phyloP scores from a whole-genome alignment of 2,329 filamentous ascomycete genomes.

The Aspergillus sp. region DNA sequence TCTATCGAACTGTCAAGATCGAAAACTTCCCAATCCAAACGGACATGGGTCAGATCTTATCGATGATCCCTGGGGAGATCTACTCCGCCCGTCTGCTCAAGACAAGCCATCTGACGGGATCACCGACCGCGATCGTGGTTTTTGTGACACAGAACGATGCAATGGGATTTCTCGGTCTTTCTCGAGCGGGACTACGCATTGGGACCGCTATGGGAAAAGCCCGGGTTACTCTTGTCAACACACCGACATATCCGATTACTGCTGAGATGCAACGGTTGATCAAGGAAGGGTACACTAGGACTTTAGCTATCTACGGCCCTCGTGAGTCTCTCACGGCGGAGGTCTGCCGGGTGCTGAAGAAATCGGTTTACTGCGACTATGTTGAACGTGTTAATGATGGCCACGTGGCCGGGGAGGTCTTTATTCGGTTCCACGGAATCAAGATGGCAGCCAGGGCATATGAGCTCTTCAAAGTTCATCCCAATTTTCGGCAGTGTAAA shows the following conservation, averaged over 20 bases:
- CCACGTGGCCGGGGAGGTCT: conserved; percentile 3
- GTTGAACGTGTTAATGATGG: conserved; percentile 14
- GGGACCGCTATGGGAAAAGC: conserved; percentile 11
- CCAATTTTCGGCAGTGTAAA: conserved; percentile 8
- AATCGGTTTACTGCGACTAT: conserved; percentile 4
- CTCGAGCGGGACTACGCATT: conserved; percentile 13
- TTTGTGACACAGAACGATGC: conserved; percentile 24
- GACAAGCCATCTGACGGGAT: conserved; percentile 22
- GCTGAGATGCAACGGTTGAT: conserved; percentile 16
- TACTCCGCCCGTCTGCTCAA: conserved; percentile 25
- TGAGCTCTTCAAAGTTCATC: conserved; percentile 7
- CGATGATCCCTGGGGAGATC: conserved; percentile 19
- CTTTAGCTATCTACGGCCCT: conserved; percentile 14
- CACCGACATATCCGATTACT: conserved; percentile 26
- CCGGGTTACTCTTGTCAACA: conserved; percentile 17
- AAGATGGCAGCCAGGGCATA: conserved; percentile 11
- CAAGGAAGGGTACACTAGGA: conserved; percentile 20
- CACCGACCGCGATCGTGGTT: conserved; percentile 24
- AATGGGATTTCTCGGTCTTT: conserved; percentile 13
- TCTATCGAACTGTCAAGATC: conserved; percentile 26
- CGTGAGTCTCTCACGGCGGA: conserved; percentile 5
- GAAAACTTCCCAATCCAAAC: conserved; percentile 19
- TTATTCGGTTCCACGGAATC: conserved; percentile 16
- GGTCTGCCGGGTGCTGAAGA: conserved; percentile 6
- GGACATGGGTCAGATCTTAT: conserved; percentile 19